Evolutionary conservation across 345 rosid genomes (phyloP).

Genomic region (Populus deltoides): DNA sequence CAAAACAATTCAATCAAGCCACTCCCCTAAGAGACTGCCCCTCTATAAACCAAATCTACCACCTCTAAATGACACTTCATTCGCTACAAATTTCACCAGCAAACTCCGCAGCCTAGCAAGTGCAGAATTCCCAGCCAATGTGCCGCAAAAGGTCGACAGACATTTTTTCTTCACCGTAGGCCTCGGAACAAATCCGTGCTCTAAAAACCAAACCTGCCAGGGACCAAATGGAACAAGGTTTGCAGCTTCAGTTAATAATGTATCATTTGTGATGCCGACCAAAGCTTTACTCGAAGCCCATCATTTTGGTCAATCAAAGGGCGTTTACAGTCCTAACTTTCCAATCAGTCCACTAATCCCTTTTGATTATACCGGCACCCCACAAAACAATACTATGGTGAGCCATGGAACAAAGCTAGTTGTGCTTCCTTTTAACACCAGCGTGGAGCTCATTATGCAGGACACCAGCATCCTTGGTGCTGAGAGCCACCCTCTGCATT

Average conservation of each 20-base stretch:
- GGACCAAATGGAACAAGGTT: conserved; percentile 1
- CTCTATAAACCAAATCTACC: neutral
- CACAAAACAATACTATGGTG: conserved; percentile 3
- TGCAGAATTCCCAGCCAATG: neutral
- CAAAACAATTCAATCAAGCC: neutral
- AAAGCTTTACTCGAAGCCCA: conserved; percentile 2
- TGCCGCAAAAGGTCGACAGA: neutral
- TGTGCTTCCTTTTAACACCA: neutral
- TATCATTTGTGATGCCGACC: neutral
- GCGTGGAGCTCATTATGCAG: neutral
- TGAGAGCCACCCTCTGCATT: conserved; percentile 9
- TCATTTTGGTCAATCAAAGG: neutral
- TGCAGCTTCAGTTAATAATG: conserved; percentile 5
- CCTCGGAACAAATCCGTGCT: conserved; percentile 5
- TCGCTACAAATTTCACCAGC: neutral
- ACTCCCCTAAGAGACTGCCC: neutral
- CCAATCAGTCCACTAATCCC: neutral
- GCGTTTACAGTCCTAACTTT: neutral
- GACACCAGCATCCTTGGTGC: neutral
- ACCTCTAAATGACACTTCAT: neutral
- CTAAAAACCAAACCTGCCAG: neutral
- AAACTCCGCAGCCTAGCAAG: conserved; percentile 2
- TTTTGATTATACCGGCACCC: neutral
- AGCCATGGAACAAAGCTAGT: neutral
- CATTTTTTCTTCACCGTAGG: neutral